Evolutionary conservation across 208 protist species (phyloP), one percentile per base, ranked within the genome.

Genomic region (Crithidia brevicula): DNA sequence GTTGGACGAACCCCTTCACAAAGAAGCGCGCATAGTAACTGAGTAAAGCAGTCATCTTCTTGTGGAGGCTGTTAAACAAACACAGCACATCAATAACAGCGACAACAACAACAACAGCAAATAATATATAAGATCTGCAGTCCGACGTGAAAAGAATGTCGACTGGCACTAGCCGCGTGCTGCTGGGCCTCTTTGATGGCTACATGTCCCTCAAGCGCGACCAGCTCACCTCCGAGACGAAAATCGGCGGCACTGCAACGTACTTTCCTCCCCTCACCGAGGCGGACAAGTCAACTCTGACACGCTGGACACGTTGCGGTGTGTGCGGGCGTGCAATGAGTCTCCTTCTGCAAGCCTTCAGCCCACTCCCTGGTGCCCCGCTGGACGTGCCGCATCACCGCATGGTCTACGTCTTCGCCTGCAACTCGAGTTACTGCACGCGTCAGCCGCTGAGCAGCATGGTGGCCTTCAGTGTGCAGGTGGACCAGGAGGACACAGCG

Each of bases 331-430:
- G 77, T 33, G 23, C 36, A 11, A 90, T 95, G 85, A 92, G 72
- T 53, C 77, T 95, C 15, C 70, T 95, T 22, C 33, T 84, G 10
- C 90, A 95, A 52, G 90, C 87, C 18, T 95, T 85, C 78, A 86
- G 82, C 63, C 90, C 90, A 8, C 77, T 93, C 9, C 82, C 89
- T 0, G 38, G 31, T 13, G 74, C 63, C 2, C 60, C 64, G 18
- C 8, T 52, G 8, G 40, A 18, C 34, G 15, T 38, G 31, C 54
- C 70, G 25, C 86, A 92, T 53, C 72, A 95, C 51, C 77, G 90
- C 47, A 95, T 95, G 90, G 23, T 95, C 22, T 95, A 95, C 63
- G 77, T 95, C 30, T 93, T 88, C 64, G 74, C 74, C 18, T 95
- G 90, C 66, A 95, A 95, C 73, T 81, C 72, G 10, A 63, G 72